Conservation (phyloP, 208 protist genomes). For the Wallacemonas rigidus region DNA sequence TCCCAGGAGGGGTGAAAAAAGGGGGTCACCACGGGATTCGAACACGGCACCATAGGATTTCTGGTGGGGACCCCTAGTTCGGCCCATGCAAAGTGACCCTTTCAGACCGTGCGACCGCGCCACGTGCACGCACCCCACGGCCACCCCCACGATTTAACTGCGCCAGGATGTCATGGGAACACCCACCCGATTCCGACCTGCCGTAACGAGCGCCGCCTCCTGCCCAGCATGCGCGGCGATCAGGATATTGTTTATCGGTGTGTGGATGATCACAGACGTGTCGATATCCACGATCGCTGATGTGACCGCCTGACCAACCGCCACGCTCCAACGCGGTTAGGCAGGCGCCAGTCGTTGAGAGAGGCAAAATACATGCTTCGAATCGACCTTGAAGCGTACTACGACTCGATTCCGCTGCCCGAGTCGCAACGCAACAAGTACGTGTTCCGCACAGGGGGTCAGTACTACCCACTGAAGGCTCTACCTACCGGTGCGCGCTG, state of each 20-base stretch:
- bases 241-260: slow-evolving; percentile 36
- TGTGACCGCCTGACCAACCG: slow-evolving; percentile 26
- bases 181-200: too few relatives aligned
- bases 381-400: slow-evolving; percentile 41
- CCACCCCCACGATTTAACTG: too few relatives aligned
- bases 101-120: too few relatives aligned
- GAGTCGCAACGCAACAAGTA: slow-evolving; percentile 27
- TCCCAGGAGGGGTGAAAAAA: too few relatives aligned
- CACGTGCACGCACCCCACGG: too few relatives aligned
- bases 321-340: slow-evolving; percentile 24
- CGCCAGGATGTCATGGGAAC: too few relatives aligned
- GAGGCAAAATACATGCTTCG: slow-evolving; percentile 26
- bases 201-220: slow-evolving; percentile 22
- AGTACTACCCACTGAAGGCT: slow-evolving; percentile 19
- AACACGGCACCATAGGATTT: too few relatives aligned
- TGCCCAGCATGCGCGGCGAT: slow-evolving; percentile 30
- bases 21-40: too few relatives aligned
- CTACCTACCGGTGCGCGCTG: slow-evolving; percentile 34
- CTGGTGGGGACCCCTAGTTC: too few relatives aligned
- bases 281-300: slow-evolving; percentile 27
- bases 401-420: slow-evolving; percentile 33
- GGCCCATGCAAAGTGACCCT: too few relatives aligned
- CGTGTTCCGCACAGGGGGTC: slow-evolving; percentile 18
- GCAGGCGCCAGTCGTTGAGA: slow-evolving; percentile 19
- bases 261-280: slow-evolving; percentile 21